Conservation (phyloP, 345 rosid genomes). For the Hypericum perforatum region DNA sequence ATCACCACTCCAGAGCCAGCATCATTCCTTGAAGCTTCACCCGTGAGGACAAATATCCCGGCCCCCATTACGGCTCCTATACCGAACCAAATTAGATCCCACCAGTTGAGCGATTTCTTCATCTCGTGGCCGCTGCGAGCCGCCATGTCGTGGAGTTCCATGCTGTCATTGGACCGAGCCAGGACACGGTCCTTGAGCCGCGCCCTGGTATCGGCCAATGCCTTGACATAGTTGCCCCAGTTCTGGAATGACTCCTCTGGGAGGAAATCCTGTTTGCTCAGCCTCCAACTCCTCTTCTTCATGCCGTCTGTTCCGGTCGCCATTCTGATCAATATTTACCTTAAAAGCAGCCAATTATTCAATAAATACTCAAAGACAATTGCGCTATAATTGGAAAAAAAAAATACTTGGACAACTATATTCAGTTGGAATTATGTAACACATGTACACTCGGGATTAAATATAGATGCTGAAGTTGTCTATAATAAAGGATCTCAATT, state of each 20-base stretch:
- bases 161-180: background rate
- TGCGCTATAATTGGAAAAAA: no score
- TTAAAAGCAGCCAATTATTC: no score
- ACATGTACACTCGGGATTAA: no score
- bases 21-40: constrained; percentile 13
- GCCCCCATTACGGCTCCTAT: constrained; percentile 17
- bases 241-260: background rate
- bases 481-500: no score
- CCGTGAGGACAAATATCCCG: constrained; percentile 19
- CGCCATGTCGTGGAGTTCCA: background rate
- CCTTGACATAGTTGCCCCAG: background rate
- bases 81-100: constrained; percentile 25
- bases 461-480: no score
- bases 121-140: constrained; percentile 1
- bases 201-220: background rate
- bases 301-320: background rate
- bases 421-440: no score
- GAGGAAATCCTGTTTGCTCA: background rate
- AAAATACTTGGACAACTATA: no score
- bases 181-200: background rate
- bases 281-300: background rate
- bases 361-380: no score
- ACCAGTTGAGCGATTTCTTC: constrained; percentile 11
- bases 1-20: constrained; percentile 17
- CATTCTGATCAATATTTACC: no score